phyloP scores from a whole-genome alignment of 2,329 filamentous ascomycete genomes.

The Phaeoacremonium minimum region DNA sequence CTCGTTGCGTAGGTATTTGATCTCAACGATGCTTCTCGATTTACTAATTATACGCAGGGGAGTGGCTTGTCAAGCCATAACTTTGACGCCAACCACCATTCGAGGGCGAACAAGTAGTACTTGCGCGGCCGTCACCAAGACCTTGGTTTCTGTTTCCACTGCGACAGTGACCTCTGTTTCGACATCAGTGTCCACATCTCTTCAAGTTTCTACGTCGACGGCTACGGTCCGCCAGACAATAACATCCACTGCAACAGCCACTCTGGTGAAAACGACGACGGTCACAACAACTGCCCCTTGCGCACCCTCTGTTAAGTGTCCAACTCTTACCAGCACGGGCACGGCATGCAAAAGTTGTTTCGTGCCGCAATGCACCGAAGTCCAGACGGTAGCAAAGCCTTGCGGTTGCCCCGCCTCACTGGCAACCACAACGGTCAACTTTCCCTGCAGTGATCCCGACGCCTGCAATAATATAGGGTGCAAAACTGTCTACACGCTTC shows the following conservation, averaged over 20 bases:
- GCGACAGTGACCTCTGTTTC: slow-evolving; percentile 1
- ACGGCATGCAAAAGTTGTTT: slow-evolving; percentile 16
- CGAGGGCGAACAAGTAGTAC: not conserved
- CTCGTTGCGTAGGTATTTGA: too few relatives aligned
- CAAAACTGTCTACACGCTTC: slow-evolving; percentile 16
- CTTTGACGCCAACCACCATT: slow-evolving; percentile 13
- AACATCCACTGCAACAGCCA: slow-evolving; percentile 1
- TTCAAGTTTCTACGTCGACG: slow-evolving; percentile 1
- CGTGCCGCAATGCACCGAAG: slow-evolving; percentile 16
- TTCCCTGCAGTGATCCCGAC: slow-evolving; percentile 15
- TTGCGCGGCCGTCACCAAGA: not conserved
- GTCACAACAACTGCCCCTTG: slow-evolving; percentile 7
- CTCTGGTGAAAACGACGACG: slow-evolving; percentile 6
- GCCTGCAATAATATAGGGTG: slow-evolving; percentile 20
- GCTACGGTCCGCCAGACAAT: slow-evolving; percentile 3
- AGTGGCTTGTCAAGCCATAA: slow-evolving; percentile 10
- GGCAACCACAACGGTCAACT: slow-evolving; percentile 15
- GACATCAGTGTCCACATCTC: not conserved
- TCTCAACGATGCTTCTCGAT: too few relatives aligned
- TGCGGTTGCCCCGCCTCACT: slow-evolving; percentile 13
- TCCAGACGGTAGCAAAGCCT: slow-evolving; percentile 10
- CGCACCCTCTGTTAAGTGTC: slow-evolving; percentile 11
- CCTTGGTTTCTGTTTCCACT: slow-evolving; percentile 3
- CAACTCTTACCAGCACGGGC: slow-evolving; percentile 15
- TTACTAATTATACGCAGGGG: too few relatives aligned